Percentiles rank a stretch among this genome's conserved stretches.
phyloP scores from a whole-genome alignment of 148 eudicot species.

The Chenopodium suecicum region DNA sequence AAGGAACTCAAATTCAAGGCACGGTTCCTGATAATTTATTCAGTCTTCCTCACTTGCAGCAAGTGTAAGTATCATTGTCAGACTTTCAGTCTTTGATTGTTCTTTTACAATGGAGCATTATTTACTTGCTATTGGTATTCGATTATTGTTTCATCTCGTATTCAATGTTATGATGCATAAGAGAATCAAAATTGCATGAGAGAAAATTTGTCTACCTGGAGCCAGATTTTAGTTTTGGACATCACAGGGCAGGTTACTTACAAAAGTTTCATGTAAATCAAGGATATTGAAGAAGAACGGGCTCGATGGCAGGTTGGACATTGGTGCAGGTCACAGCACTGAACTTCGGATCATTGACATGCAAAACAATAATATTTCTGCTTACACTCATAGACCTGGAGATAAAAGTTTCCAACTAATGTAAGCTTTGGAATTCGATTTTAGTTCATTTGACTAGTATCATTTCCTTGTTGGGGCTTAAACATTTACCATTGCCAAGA shows the following conservation, averaged over 20 bases:
- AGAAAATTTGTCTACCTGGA: no score
- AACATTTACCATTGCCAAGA: no score
- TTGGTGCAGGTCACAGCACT: constrained; percentile 50
- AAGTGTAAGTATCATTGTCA: constrained; percentile 46
- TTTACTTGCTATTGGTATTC: no score
- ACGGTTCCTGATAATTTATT: constrained; percentile 44
- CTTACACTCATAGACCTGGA: constrained; percentile 23
- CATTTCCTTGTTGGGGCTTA: no score
- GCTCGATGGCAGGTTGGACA: constrained; percentile 53
- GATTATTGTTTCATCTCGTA: no score
- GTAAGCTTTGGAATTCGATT: constrained; percentile 29
- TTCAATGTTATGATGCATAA: no score
- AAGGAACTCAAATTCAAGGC: constrained; percentile 44
- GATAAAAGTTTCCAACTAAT: constrained; percentile 26
- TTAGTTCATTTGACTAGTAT: no score
- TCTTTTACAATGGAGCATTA: no score
- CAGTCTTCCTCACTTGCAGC: constrained; percentile 54
- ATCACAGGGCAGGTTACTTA: no score
- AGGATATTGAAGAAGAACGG: constrained; percentile 46
- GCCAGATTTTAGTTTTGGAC: no score
- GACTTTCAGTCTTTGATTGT: no score
- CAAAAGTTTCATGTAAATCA: not conserved
- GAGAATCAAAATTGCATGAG: no score
- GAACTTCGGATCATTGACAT: constrained; percentile 58
- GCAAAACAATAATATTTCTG: constrained; percentile 51